Conservation (phyloP, 176 grass and related monocot species). For the Raddia distichophylla region DNA sequence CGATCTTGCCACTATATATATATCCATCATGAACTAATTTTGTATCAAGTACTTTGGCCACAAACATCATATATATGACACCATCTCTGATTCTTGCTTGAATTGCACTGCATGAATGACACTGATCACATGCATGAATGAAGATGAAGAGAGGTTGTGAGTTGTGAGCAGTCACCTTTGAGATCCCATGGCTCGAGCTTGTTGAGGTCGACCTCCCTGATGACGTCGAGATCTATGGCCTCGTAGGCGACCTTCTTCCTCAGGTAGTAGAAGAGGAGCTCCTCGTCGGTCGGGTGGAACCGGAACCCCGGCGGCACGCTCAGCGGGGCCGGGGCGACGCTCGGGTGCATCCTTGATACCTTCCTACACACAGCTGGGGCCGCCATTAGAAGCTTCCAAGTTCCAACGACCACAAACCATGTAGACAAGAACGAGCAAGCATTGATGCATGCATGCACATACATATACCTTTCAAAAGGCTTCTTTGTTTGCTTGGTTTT, state of each 20-base stretch:
- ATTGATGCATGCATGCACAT: neutral
- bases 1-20: neutral
- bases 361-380: neutral
- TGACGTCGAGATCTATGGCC: slow-evolving; percentile 80
- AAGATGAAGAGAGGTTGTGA: neutral
- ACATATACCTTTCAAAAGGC: slow-evolving; percentile 33
- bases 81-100: neutral
- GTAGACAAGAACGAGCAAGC: slow-evolving; percentile 5
- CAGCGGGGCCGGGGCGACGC: slow-evolving; percentile 49
- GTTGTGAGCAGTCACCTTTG: slow-evolving; percentile 44
- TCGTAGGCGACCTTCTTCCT: slow-evolving; percentile 80
- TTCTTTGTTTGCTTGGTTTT: slow-evolving; percentile 31
- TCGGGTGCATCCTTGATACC: slow-evolving; percentile 54
- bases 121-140: neutral
- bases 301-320: slow-evolving; percentile 76
- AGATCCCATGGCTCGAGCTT: slow-evolving; percentile 94
- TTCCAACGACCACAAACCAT: slow-evolving; percentile 2
- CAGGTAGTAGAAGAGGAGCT: slow-evolving; percentile 84
- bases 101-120: neutral
- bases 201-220: slow-evolving; percentile 82
- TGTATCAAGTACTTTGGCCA: no score
- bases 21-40: no score
- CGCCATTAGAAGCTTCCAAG: slow-evolving; percentile 15
- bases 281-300: slow-evolving; percentile 90
- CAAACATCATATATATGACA: no score